Base-by-base conservation (phyloP, 2,329 filamentous ascomycete genomes). In the Nemania sp. region DNA sequence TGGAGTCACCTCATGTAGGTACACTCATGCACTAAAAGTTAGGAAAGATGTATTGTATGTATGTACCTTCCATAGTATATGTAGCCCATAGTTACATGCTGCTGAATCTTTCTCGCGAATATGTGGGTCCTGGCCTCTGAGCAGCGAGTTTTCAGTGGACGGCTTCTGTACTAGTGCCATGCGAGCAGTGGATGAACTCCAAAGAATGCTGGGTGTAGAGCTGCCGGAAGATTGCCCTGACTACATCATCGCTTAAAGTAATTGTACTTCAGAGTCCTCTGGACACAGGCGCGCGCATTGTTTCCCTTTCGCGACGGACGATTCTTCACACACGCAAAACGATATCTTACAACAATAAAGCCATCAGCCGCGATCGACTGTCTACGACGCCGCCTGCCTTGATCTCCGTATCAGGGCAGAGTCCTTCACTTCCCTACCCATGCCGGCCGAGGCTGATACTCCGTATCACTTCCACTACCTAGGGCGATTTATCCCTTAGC, bases 401-500 rank as follows among this genome's bases (percentile, higher is more conserved):
- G 56, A 57, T 56, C 50, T 56, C 52, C 37, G 58, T 59, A 51
- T 63, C 55, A 64, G 61, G 64, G 61, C 64, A 64, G 56, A 60
- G 54, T 64, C 54, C 44, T 56, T 43, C 49, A 61, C 54, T 57
- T 62, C 52, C 52, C 62, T 59, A 66, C 72, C 72, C 70, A 77
- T 77, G 75, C 73, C 70, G 74, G 68, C 73, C 69, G 66, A 73
- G 68, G 70, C 71, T 64, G 70, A 72, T 69, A 68, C 66, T 63
- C 67, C 70, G 62, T 71, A 67, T 68, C 71, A 69, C 66, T 73
- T 72, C 66, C 71, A 69, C 68, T 70, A 73, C 64, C 64, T 72
- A 63, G 68, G 69, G 66, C 70, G 64, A 56, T 69, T 67, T 60
- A 75, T 75, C 70, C 74, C 75, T 69, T 77, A 77, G 77, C 74